Base-by-base conservation (phyloP, 768 basidiomycete species). In the Serendipita sp. region DNA sequence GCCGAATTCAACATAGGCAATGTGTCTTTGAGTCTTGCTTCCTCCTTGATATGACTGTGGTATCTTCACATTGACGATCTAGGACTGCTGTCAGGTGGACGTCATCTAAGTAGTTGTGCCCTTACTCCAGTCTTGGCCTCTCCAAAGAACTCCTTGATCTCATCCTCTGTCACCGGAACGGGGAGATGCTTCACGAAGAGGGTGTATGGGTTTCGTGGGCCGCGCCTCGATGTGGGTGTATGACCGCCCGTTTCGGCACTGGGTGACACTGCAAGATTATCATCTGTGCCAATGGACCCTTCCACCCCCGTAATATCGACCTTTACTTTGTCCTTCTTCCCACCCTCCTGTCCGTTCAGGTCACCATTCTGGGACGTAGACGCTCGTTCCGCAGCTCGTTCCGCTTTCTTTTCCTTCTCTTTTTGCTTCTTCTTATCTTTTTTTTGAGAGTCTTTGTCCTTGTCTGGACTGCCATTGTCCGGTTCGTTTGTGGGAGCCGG, bases 1-100 rank as follows among this genome's bases (percentile, higher is more conserved):
- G 3, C 82, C 86, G 72, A 95, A 96, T 69, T 95, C 93, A 61
- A 96, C 82, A 69, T 91, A 96, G 1, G 84, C 88, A 63, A 91
- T 76, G 66, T 78, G 82, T 62, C 73, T 74, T 30, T 45, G 48
- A n/a, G 34, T 20, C 33, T 31, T 58, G 34, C n/a, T 16, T 16
- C 56, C 41, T 31, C 72, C 67, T 67, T 73, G 77, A 13, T 66
- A 71, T 61, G 70, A 67, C 34, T 72, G 66, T 0, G 86, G 87
- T 64, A 85, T 78, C 64, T 78, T 77, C 60, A 92, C 77, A 60
- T 81, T 80, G 31, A 82, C 84, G 68, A 92, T 85, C 85, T 88
- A 65, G 26, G 11, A 43, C 45, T 66, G 28, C 13, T 44, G 17
- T 9, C 20, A 48, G n/a, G 20, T 5, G 20, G 7, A 9, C n/a